Base-by-base conservation (phyloP, 306 rosid genomes). In the Quercus alba region DNA sequence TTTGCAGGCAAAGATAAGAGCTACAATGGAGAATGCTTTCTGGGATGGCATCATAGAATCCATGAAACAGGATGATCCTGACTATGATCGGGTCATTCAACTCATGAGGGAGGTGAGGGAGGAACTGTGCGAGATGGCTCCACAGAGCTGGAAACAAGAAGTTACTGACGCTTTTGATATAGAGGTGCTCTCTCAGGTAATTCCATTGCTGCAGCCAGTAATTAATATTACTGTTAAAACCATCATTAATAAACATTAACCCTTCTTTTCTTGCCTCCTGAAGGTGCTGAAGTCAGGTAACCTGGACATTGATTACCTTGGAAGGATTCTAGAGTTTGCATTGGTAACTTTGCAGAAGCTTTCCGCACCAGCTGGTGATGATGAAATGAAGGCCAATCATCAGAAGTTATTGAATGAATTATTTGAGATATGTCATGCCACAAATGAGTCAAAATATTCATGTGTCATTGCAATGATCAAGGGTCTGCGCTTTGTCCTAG, bases 1-100 rank as follows among this genome's bases (percentile, higher is more conserved):
- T 68, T 85, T 87, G 77, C 83, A 95, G 99, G 90, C 83, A 49
- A 91, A 89, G 84, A 84, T 93, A 76, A 90, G 85, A 76, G 84
- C 81, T 68, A 85, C 93, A 64, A 90, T 95, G 94, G 92, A 91
- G 87, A 93, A 88, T 81, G 99, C 99, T 64, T 95, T 93, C 61
- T 93, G 98, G 99, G 98, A 95, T 78, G 84, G 89, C 76, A 78
- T 93, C 78, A 78, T 89, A 85, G 99, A 93, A 85, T 91, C 97
- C 62, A 75, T 95, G 77, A 76, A 90, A 83, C 85, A 81, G 74
- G 93, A 88, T 11, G 85, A 82, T 38, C 93, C 96, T 80, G 87
- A 95, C 84, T 93, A 86, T 79, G 99, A 91, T 38, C 81, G 73
- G 78, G 78, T 95, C 35, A 76, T 93, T 82, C 90, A 91, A 76